phyloP scores from a whole-genome alignment of 2,329 filamentous ascomycete genomes.

The Epichloe sp. region DNA sequence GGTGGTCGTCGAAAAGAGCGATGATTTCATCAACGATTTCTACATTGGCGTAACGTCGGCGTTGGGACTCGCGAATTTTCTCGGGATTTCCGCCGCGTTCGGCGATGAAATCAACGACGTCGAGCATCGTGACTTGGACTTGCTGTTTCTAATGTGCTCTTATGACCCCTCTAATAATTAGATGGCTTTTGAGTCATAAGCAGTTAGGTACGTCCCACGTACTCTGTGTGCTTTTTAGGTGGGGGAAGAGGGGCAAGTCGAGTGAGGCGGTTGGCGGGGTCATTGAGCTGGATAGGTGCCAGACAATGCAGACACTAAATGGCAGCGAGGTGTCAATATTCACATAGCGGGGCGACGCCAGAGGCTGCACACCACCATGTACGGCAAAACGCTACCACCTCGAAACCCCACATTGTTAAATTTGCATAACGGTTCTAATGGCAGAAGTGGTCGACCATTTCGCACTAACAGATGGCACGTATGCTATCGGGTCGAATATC shows the following conservation, averaged over 20 bases:
- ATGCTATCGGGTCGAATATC: too few relatives aligned
- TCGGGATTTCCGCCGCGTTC: slow-evolving; percentile 88
- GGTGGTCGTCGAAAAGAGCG: slow-evolving; percentile 71
- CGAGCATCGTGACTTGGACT: slow-evolving; percentile 43
- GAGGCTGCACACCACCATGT: too few relatives aligned
- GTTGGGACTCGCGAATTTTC: slow-evolving; percentile 83
- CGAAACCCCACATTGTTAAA: too few relatives aligned
- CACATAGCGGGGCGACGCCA: background rate
- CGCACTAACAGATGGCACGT: too few relatives aligned
- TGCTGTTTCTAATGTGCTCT: background rate
- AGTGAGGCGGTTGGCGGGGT: background rate
- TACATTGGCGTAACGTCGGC: slow-evolving; percentile 65
- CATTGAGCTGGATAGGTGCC: background rate
- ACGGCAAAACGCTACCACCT: background rate
- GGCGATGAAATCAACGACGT: slow-evolving; percentile 65
- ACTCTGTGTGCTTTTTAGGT: background rate
- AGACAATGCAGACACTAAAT: background rate
- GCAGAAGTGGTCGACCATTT: too few relatives aligned
- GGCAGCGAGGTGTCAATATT: background rate
- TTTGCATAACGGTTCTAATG: too few relatives aligned
- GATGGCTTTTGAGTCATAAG: background rate
- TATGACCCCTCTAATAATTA: background rate
- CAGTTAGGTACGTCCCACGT: background rate
- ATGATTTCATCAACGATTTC: slow-evolving; percentile 87
- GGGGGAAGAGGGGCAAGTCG: background rate